phyloP scores from a whole-genome alignment of 202 grass and related monocot species.

The Elaeis oleifera region DNA sequence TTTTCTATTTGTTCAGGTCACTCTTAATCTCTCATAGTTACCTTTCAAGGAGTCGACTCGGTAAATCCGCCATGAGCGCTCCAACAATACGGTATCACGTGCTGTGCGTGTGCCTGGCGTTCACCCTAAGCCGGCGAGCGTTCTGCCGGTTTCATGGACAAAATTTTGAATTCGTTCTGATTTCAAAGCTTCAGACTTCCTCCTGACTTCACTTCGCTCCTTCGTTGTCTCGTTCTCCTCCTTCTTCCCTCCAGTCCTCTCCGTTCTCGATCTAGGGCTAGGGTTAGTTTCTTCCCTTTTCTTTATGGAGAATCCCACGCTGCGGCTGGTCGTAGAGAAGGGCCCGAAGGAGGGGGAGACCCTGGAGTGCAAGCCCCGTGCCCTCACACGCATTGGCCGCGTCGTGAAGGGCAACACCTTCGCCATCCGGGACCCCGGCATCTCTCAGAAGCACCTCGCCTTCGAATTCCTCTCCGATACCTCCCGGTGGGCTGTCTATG shows the following conservation, averaged over 20 bases:
- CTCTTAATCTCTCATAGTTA: too few species aligned
- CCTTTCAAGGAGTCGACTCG: too few species aligned
- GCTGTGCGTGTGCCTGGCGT: too few species aligned
- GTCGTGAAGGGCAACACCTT: constrained; percentile 53
- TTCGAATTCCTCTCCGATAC: constrained; percentile 44
- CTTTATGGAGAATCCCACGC: constrained; percentile 24
- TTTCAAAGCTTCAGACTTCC: too few species aligned
- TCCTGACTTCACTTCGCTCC: too few species aligned
- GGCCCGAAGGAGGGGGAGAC: constrained; percentile 46
- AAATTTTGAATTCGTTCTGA: too few species aligned
- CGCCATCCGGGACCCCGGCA: constrained; percentile 55
- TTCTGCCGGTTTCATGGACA: too few species aligned
- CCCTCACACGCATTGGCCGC: constrained; percentile 40
- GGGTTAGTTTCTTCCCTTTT: not conserved
- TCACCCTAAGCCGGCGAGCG: too few species aligned
- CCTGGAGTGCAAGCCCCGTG: constrained; percentile 29
- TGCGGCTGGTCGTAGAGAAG: constrained; percentile 54
- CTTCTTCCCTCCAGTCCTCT: not conserved
- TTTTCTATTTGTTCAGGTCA: too few species aligned
- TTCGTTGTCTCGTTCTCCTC: constrained; percentile 10
- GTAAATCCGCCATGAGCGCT: too few species aligned
- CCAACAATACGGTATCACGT: too few species aligned
- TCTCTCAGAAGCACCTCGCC: constrained; percentile 62
- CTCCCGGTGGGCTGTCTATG: constrained; percentile 47
- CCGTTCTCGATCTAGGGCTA: constrained; percentile 13